Evolutionary conservation across 2,329 filamentous ascomycete species (phyloP).

Genomic region (Tolypocladium inflatum): DNA sequence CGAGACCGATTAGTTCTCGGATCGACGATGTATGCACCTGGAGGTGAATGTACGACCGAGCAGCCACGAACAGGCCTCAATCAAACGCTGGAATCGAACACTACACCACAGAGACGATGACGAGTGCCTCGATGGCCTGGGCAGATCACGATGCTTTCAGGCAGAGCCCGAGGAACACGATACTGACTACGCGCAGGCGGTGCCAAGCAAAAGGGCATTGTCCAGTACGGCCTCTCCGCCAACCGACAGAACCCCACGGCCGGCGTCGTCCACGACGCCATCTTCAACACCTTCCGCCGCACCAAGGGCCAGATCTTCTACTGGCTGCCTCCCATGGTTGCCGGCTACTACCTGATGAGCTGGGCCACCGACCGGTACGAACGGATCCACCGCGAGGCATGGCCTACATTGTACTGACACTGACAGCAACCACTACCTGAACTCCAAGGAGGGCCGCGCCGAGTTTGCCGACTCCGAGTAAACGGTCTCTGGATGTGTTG

Average conservation of each 20-base stretch:
- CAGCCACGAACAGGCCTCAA: background rate
- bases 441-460: slow-evolving; percentile 65
- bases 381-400: background rate
- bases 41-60: background rate
- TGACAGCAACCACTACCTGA: slow-evolving; percentile 66
- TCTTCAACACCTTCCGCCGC: slow-evolving; percentile 94
- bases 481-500: slow-evolving; percentile 14
- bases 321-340: slow-evolving; percentile 68
- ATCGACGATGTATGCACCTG: background rate
- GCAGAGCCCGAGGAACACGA: background rate
- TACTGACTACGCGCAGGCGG: slow-evolving; percentile 32
- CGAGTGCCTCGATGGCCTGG: too few relatives aligned
- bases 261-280: slow-evolving; percentile 64
- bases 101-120: background rate
- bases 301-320: slow-evolving; percentile 82
- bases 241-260: slow-evolving; percentile 88
- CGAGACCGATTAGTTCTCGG: background rate
- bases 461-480: slow-evolving; percentile 39
- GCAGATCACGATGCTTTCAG: background rate
- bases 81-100: background rate
- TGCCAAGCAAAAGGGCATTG: slow-evolving; percentile 53
- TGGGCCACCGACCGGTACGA: slow-evolving; percentile 88
- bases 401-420: background rate
- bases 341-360: slow-evolving; percentile 73
- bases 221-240: slow-evolving; percentile 66